Base-by-base conservation (phyloP, 2,329 filamentous ascomycete species). In the Verticillium albo-atrum region DNA sequence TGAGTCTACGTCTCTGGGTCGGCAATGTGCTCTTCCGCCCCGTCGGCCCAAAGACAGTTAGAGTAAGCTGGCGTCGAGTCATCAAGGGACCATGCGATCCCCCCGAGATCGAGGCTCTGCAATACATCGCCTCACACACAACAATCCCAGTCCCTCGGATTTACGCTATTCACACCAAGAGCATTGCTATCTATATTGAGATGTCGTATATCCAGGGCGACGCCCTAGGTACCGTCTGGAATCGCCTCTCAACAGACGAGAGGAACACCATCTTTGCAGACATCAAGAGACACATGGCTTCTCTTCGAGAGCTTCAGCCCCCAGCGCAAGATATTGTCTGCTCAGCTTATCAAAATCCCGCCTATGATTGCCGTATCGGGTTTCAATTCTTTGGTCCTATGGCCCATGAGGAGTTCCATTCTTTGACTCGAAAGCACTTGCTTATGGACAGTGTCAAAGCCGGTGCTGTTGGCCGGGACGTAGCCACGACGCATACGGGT, bases 11-110 rank as follows among this genome's bases (percentile, higher is more conserved):
- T 17, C 65, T 71, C 56, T 70, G 67, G 67, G 53, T 71, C n/a
- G 68, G 68, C 14, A 62, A 57, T 26, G 60, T 60, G 32, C 61
- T 71, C 9, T 72, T 66, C 56, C 59, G 37, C 9, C 60, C 63
- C n/a, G 60, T 64, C 23, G 62, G 54, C 17, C 58, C 57, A 25
- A 42, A 15, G 7, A 58, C 58, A 12, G 27, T 62, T 1, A 65
- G 69, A 62, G 66, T 70, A 1, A 71, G 70, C 62, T 65, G 62
- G 66, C 62, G 68, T 55, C 66, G 69, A 37, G 32, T 71, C 55
- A 68, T 71, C 60, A 71, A 70, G 58, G 68, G 69, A 59, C 70
- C 68, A 63, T 69, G 67, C 57, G 58, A 63, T 20, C 68, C 67
- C 5, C 56, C 66, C 1, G 68, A 72, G 61, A 60, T 71, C 4